Base-by-base conservation (phyloP, 441 rosid genomes). In the Theobroma grandiflorum region DNA sequence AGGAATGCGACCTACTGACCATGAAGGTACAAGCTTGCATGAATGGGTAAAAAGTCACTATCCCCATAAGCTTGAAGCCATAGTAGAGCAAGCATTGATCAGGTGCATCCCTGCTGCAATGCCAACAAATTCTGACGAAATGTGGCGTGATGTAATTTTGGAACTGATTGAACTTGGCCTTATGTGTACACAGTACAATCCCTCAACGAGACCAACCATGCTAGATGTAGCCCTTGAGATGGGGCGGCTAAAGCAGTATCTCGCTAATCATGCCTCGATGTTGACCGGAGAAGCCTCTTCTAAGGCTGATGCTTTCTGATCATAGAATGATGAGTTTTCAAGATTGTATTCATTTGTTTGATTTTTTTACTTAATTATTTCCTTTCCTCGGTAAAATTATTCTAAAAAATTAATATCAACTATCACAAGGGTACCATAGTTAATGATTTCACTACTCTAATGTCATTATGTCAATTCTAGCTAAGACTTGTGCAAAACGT, bases 191-290 rank as follows among this genome's bases (percentile, higher is more conserved):
- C 97, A 92, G 50, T 80, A 84, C 67, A 89, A 82, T 78, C 97
- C 98, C 76, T 84, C 91, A 59, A 87, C 90, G 49, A 90, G 99
- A 81, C 99, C 99, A 74, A 89, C 76, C 82, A 96, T 94, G 98
- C 77, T 89, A 6, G 94, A 96, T 81, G 89, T 96, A 3, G 90
- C 95, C 38, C 80, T 80, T 35, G 97, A 94, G 83, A 92, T 96
- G 88, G 93, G 90, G 47, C 78, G 86, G 78, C 87, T 94, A 45
- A 96, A 90, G 89, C 94, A 93, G 18, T 90, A 80, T 82, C 84
- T 96, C 20, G 87, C 92, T 53, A 68, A 72, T 75, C 88, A 87
- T 74, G 77, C 89, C 57, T 85, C 86, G 5, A 80, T 70, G 43
- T 74, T 67, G 78, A 63, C 63, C n/a, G 78, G 81, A 77, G 85